Conservation (phyloP, 2,329 filamentous ascomycete genomes). For the Pseudopyricularia javanii region DNA sequence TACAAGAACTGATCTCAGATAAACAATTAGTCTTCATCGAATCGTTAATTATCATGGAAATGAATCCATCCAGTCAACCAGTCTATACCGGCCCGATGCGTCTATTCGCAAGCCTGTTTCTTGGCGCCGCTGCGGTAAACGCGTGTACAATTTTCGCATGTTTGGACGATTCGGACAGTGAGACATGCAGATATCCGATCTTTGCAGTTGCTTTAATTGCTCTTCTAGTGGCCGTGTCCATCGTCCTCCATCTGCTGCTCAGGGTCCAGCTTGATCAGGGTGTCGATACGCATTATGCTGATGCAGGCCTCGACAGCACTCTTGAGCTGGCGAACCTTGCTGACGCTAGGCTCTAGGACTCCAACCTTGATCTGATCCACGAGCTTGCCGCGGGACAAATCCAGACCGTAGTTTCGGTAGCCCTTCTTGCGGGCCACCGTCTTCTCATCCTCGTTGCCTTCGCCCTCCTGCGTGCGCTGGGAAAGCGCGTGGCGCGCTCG, state of each 20-base stretch:
- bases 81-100: neutral
- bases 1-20: neutral
- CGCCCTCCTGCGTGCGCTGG: slow-evolving; percentile 81
- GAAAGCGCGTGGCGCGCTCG: slow-evolving; percentile 89
- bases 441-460: slow-evolving; percentile 77
- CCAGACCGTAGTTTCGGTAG: slow-evolving; percentile 97
- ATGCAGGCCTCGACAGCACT: slow-evolving; percentile 97
- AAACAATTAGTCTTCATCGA: neutral
- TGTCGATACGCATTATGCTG: slow-evolving; percentile 98
- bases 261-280: slow-evolving; percentile 93
- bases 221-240: slow-evolving; percentile 66
- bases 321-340: slow-evolving; percentile 97
- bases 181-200: neutral
- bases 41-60: neutral
- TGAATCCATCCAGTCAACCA: neutral
- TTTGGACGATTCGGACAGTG: neutral
- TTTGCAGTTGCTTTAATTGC: neutral
- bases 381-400: slow-evolving; percentile 79
- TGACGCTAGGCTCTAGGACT: slow-evolving; percentile 92
- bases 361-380: slow-evolving; percentile 90
- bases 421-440: slow-evolving; percentile 84
- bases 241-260: slow-evolving; percentile 70
- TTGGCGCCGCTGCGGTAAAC: neutral
- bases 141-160: neutral
- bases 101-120: neutral